Base-by-base conservation (phyloP, 148 eudicot genomes). In the Cornus kousa region DNA sequence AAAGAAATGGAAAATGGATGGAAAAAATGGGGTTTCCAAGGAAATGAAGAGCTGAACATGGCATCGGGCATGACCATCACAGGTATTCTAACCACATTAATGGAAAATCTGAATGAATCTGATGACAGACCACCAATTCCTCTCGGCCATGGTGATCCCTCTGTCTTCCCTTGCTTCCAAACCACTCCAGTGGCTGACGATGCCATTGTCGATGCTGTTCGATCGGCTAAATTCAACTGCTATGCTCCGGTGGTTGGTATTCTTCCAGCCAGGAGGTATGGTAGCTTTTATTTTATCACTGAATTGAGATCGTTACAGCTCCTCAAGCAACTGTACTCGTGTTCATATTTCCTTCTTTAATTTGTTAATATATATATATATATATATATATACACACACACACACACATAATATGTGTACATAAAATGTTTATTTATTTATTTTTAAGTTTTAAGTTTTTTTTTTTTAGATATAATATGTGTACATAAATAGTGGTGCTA, bases 81-180 rank as follows among this genome's bases (percentile, higher is more conserved):
- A 79, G 82, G 88, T 14, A 73, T 83, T 9, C 82, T 86, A 0
- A 69, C 75, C 12, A 72, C 33, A n/a, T 1, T 89, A 0, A 82
- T 50, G 71, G 53, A 62, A 2, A 85, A 83, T 53, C 70, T 91
- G 0, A 81, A 87, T 31, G 69, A 78, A 0, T 43, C 77, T 17
- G 93, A 90, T 16, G 22, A n/a, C 0, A 85, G 90, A 40, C 84
- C 77, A 32, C 28, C 76, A 6, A 76, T 91, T 13, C 81, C 84
- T 14, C 85, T 91, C 4, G 48, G 48, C 48, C 88, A 82, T n/a
- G 97, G 97, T 7, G 97, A 93, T 55, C 97, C 97, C 9, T 89
- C 91, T 0, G 71, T 71, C 0, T 91, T 80, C 72, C 85, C 93
- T 0, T 89, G 83, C 60, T 93, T 93, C 65, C 83, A 83, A 3